Conservation (phyloP, 768 basidiomycete species). For the Daedalea quercina region DNA sequence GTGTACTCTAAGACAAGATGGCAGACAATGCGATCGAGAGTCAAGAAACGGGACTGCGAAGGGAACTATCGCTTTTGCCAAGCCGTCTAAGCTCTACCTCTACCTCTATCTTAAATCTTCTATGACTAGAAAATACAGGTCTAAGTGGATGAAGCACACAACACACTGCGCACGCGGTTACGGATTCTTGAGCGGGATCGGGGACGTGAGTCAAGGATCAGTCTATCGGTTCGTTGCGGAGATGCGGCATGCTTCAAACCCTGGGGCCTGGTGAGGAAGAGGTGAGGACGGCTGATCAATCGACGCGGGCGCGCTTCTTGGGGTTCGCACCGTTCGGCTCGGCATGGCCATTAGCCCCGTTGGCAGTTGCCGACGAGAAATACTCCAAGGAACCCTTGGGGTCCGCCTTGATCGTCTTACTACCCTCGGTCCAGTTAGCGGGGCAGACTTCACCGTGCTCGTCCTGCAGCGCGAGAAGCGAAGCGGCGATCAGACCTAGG, state of each 20-base stretch:
- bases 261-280: neutral
- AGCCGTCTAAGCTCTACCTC: neutral
- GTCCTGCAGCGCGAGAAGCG: constrained; percentile 40
- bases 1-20: neutral
- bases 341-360: constrained; percentile 18
- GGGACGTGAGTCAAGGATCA: neutral
- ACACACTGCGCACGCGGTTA: neutral
- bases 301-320: constrained; percentile 55
- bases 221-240: neutral
- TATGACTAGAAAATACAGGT: neutral
- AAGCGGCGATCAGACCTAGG: neutral
- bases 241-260: neutral
- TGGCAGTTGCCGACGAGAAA: constrained; percentile 35
- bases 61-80: neutral
- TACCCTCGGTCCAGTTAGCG: constrained; percentile 80
- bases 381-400: constrained; percentile 70
- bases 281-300: constrained; percentile 24
- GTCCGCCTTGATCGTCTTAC: constrained; percentile 78
- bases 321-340: constrained; percentile 32
- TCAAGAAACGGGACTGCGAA: neutral
- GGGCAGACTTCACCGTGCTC: constrained; percentile 92
- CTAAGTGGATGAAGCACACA: neutral
- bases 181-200: neutral
- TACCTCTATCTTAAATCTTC: neutral
- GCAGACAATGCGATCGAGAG: neutral